Evolutionary conservation across 1,284 basidiomycete species (phyloP).

Genomic region (Singerocomus rubriflavus): DNA sequence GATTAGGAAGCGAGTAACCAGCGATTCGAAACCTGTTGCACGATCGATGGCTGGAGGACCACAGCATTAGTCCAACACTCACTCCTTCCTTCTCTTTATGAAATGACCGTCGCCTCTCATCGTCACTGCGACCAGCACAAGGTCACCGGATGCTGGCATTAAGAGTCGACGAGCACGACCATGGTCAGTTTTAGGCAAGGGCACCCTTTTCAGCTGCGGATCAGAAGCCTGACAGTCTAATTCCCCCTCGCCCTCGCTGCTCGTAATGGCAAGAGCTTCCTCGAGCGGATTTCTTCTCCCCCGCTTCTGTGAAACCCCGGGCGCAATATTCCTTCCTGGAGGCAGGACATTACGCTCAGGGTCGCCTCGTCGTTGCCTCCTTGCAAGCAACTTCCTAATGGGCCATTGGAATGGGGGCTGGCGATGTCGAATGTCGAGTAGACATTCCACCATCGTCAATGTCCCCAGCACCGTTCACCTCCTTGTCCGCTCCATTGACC

Average conservation of each 20-base stretch:
- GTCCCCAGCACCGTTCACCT: background rate
- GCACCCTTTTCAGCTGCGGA: constrained; percentile 28
- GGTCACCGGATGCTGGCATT: constrained; percentile 31
- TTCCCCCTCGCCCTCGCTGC: constrained; percentile 15
- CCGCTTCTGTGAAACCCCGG: constrained; percentile 8
- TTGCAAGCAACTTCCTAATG: constrained; percentile 15
- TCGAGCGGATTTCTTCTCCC: constrained; percentile 4
- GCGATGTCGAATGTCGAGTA: constrained; percentile 1
- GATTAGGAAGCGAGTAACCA: constrained; percentile 41
- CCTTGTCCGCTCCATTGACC: constrained; percentile 1
- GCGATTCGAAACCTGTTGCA: constrained; percentile 36
- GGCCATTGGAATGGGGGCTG: constrained; percentile 12
- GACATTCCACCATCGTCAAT: background rate
- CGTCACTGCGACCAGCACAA: constrained; percentile 45
- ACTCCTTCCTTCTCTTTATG: constrained; percentile 38
- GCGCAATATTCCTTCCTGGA: constrained; percentile 2
- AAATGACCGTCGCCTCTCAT: constrained; percentile 53
- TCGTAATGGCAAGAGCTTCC: constrained; percentile 11
- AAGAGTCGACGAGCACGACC: constrained; percentile 44
- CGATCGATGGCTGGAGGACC: constrained; percentile 14
- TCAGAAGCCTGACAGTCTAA: constrained; percentile 15
- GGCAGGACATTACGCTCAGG: constrained; percentile 3
- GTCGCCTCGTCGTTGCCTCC: constrained; percentile 9
- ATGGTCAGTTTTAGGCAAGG: constrained; percentile 39
- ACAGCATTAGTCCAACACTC: constrained; percentile 13